These are phyloP conservation scores for Rhipidocladum racemiflorum DNA, from an alignment of 176 grass and related monocot genomes.

Conservation along the genomic window DNA sequence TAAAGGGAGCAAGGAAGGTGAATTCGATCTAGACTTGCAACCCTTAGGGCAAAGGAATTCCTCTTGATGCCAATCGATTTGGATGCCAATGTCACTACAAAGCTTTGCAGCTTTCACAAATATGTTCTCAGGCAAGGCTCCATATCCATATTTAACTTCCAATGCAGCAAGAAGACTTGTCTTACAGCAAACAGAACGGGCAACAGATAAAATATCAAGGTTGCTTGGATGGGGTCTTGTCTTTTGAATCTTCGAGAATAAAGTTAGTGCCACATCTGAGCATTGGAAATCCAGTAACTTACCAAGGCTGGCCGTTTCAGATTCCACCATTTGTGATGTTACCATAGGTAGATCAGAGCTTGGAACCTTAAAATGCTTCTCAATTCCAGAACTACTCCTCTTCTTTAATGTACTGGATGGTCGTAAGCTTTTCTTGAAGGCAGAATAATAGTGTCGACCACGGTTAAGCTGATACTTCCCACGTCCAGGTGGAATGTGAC, in stretches of 20 bases:
- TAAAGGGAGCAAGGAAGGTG: conserved; percentile 51
- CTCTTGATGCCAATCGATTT: conserved; percentile 87
- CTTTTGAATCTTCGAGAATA: conserved; percentile 85
- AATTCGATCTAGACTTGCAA: conserved; percentile 51
- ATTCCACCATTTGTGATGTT: conserved; percentile 40
- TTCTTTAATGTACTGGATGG: conserved; percentile 60
- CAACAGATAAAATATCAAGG: conserved; percentile 79
- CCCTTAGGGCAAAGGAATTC: conserved; percentile 80
- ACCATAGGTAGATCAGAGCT: conserved; percentile 34
- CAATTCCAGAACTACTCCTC: conserved; percentile 43
- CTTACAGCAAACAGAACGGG: conserved; percentile 76
- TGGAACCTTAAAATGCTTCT: conserved; percentile 54
- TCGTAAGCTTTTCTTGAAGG: conserved; percentile 65
- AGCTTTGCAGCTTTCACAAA: conserved; percentile 91
- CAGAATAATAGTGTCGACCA: conserved; percentile 69
- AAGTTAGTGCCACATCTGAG: conserved; percentile 59
- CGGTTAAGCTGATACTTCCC: conserved; percentile 84
- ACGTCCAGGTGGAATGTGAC: conserved; percentile 53
- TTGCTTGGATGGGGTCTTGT: conserved; percentile 83
- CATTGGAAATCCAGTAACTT: conserved; percentile 62
- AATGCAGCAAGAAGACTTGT: conserved; percentile 64
- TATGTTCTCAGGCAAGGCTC: conserved; percentile 66
- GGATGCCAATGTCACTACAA: conserved; percentile 84
- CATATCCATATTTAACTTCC: conserved; percentile 85
- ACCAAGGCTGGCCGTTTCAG: conserved; percentile 58